Evolutionary conservation across 2,329 filamentous ascomycete genomes (phyloP), one percentile per base, ranked within the genome.

Genomic region (Monosporascus sp.): DNA sequence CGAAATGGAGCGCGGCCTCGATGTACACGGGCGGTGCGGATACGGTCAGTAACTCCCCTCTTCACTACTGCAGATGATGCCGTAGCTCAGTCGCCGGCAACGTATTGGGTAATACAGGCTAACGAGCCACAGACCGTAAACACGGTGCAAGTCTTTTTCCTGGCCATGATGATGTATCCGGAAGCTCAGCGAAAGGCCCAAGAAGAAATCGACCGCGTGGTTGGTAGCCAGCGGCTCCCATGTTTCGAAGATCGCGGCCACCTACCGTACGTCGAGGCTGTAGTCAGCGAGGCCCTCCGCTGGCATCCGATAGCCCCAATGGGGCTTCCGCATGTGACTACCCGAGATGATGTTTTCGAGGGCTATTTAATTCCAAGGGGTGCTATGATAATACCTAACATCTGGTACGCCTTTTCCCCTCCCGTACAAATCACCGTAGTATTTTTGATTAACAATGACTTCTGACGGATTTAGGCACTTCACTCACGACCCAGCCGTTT

Each of bases 261-360:
- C 0, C 64, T 83, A 27, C 65, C 59, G 4, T 78, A 77, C 52
- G 64, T 81, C 27, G 70, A 77, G 50, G 66, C 67, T 45, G 66
- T 79, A n/a, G 63, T 80, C 9, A 69, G 78, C 50, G 78, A 81
- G 55, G 71, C 71, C 8, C 65, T 72, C 38, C 70, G 77, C 22
- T 76, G 72, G 70, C 66, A 66, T 27, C 76, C 77, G 5, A 64
- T 43, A 11, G 40, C 3, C 8, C 40, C 40, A 11, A 19, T 43
- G 17, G 40, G 49, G 17, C 6, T 59, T 2, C 31, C 56, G 3
- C 60, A 60, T 22, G 41, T 48, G 7, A 37, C 56, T 7, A 41
- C 24, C 3, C 43, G 7, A 2, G 60, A 62, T 5, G 55, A 59
- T 20, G 3, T 55, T 16, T 48, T 54, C 47, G 24, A 59, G 6